Evolutionary conservation across 179 eudicot genomes (phyloP).

Genomic region (Vitellaria paradoxa): DNA sequence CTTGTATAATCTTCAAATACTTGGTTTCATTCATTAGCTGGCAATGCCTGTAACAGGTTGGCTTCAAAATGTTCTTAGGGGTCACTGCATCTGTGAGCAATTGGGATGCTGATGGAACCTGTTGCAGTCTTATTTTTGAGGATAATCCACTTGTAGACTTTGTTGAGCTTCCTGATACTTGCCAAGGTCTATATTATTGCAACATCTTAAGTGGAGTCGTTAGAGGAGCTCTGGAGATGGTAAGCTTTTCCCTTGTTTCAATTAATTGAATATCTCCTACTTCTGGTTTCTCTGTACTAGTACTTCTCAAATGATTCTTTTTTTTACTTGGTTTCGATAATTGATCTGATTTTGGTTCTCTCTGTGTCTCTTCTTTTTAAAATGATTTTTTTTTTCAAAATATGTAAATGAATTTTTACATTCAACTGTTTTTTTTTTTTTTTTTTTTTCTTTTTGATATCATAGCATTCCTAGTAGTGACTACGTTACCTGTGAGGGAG

Average conservation of each 20-base stretch:
- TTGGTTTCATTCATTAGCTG: neutral
- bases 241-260: slow-evolving; percentile 26
- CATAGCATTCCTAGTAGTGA: neutral
- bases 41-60: slow-evolving; percentile 47
- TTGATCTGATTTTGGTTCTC: neutral
- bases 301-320: neutral
- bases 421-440: neutral
- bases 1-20: neutral
- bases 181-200: slow-evolving; percentile 90
- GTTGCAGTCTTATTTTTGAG: slow-evolving; percentile 87
- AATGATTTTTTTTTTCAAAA: neutral
- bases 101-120: slow-evolving; percentile 93
- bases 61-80: slow-evolving; percentile 93
- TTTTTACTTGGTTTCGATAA: neutral
- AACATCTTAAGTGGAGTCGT: slow-evolving; percentile 89
- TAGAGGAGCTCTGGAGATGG: slow-evolving; percentile 98
- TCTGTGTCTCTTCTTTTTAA: neutral
- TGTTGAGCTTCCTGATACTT: slow-evolving; percentile 96
- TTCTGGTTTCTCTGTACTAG: neutral
- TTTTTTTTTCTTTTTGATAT: no score
- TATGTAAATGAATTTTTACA: neutral
- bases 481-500: neutral
- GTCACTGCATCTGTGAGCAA: slow-evolving; percentile 83
- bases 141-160: slow-evolving; percentile 96
- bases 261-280: slow-evolving; percentile 1